A percentile compares a stretch with the other conserved stretches of the same genome.
phyloP scores from a whole-genome alignment of 257 asterid genomes.

The Eustoma russellianum region DNA sequence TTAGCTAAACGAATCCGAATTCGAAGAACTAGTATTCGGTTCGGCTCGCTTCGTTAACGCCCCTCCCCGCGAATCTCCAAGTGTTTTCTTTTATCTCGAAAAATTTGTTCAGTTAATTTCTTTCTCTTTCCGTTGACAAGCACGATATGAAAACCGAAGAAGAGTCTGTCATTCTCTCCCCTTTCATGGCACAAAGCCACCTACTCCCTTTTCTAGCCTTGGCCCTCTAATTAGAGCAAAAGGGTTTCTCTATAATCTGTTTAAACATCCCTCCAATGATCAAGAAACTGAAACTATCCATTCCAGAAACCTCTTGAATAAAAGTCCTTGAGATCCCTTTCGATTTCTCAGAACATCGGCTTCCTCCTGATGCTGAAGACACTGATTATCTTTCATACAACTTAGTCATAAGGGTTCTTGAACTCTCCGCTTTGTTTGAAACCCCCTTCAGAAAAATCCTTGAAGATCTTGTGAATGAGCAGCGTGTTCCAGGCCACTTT shows the following conservation, averaged over 20 bases:
- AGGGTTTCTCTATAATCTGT: conserved; percentile 17
- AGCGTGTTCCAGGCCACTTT: conserved; percentile 25
- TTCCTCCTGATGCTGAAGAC: conserved; percentile 40
- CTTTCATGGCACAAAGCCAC: conserved; percentile 32
- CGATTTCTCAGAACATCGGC: conserved; percentile 37
- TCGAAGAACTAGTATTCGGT: no score
- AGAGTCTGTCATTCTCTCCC: conserved; percentile 18
- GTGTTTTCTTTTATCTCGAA: no score
- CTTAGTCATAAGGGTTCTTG: conserved; percentile 28
- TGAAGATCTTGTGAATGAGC: conserved; percentile 6
- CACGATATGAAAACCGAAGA: conserved; percentile 10
- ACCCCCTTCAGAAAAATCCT: conserved; percentile 24
- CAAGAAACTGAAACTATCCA: conserved; percentile 28
- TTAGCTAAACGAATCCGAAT: no score
- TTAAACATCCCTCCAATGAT: conserved; percentile 34
- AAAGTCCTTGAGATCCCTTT: conserved; percentile 40
- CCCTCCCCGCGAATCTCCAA: no score
- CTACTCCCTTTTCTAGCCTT: conserved; percentile 23
- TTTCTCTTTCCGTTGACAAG: no score
- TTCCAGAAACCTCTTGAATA: conserved; percentile 21
- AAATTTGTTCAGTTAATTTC: no score
- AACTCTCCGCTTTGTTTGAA: conserved; percentile 25
- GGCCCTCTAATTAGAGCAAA: conserved; percentile 15
- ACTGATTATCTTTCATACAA: conserved; percentile 35
- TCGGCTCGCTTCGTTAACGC: no score